phyloP scores from a whole-genome alignment of 2,329 filamentous ascomycete genomes.

The Nemania sp. region DNA sequence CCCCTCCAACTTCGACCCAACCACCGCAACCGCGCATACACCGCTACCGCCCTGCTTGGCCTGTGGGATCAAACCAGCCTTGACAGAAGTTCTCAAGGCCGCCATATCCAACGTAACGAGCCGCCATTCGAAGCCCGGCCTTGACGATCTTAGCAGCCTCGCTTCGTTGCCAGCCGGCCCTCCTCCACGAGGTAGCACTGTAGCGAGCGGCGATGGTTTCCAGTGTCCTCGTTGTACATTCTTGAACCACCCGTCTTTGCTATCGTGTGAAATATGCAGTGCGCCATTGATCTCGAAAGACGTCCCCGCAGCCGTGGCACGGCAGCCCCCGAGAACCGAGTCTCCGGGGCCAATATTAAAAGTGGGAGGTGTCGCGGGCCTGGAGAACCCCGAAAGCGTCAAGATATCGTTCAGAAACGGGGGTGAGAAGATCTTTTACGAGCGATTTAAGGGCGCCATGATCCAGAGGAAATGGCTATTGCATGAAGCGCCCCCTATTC shows the following conservation, averaged over 20 bases:
- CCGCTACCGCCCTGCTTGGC: constrained; percentile 85
- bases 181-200: constrained; percentile 10
- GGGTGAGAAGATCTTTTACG: constrained; percentile 87
- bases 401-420: constrained; percentile 91
- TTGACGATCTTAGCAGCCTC: constrained; percentile 17
- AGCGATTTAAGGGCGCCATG: constrained; percentile 83
- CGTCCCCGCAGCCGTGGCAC: constrained; percentile 45
- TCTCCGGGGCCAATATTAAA: constrained; percentile 77
- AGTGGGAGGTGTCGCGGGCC: constrained; percentile 42
- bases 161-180: constrained; percentile 16
- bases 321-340: constrained; percentile 60
- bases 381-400: constrained; percentile 72
- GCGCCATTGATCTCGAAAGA: constrained; percentile 68
- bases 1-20: constrained; percentile 89
- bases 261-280: constrained; percentile 89
- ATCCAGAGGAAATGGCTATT: constrained; percentile 95
- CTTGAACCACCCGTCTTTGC: constrained; percentile 84
- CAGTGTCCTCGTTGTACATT: constrained; percentile 91
- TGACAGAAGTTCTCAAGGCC: constrained; percentile 83
- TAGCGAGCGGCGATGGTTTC: constrained; percentile 44
- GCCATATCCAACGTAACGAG: constrained; percentile 75
- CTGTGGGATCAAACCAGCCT: constrained; percentile 89
- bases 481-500: constrained; percentile 85
- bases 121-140: constrained; percentile 33
- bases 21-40: constrained; percentile 77